Conservation (phyloP, 139 green algal species). For the Yamagishiella unicocca region DNA sequence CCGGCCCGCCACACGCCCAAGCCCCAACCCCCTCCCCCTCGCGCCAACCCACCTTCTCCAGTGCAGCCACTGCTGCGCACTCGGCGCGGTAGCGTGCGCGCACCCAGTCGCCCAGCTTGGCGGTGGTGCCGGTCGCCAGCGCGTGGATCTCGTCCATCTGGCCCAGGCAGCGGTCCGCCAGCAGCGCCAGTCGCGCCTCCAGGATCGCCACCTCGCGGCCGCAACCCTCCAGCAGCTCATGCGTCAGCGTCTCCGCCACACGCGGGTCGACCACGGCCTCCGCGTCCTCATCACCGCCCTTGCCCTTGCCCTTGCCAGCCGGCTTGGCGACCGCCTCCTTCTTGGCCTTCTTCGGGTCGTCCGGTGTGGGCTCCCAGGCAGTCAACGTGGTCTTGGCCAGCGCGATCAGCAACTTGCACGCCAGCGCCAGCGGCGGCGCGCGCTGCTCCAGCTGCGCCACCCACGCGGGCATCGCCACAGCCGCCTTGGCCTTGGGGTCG, state of each 20-base stretch:
- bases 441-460: conserved; percentile 31
- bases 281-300: conserved; percentile 36
- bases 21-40: background rate
- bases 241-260: conserved; percentile 46
- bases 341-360: conserved; percentile 45
- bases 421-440: conserved; percentile 20
- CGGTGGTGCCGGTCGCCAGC: conserved; percentile 34
- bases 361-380: background rate
- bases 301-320: conserved; percentile 30
- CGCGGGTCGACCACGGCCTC: conserved; percentile 34
- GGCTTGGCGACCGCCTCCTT: conserved; percentile 10
- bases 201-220: conserved; percentile 57
- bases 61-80: conserved; percentile 78
- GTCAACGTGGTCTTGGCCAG: background rate
- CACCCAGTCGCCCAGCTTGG: conserved; percentile 63
- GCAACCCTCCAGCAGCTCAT: conserved; percentile 46
- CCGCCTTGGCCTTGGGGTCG: conserved; percentile 58
- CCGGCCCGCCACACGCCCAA: too few species aligned
- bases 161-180: conserved; percentile 34
- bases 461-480: conserved; percentile 23
- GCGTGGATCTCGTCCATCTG: conserved; percentile 44
- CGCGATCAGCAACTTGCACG: conserved; percentile 18
- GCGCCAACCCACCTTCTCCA: conserved; percentile 54
- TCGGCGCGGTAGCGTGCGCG: conserved; percentile 69
- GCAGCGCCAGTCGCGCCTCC: conserved; percentile 50